phyloP scores from a whole-genome alignment of 2,329 filamentous ascomycete species.

The Fusarium robinianum region DNA sequence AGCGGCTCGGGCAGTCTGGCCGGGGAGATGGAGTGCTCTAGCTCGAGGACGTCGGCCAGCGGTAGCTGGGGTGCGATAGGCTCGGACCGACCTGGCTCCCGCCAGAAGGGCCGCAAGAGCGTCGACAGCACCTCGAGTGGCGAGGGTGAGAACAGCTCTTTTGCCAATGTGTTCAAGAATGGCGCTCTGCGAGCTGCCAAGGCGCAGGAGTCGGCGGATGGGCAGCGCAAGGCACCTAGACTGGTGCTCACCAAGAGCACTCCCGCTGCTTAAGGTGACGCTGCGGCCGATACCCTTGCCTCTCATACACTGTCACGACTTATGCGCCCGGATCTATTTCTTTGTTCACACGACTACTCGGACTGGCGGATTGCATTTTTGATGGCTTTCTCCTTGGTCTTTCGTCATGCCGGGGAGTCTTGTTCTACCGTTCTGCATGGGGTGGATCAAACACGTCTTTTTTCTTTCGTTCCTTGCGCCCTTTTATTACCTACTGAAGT shows the following conservation, averaged over 20 bases:
- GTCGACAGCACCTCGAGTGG: conserved; percentile 58
- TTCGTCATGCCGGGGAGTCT: conserved; percentile 34
- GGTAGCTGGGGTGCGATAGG: conserved; percentile 79
- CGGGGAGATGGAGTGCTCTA: conserved; percentile 71
- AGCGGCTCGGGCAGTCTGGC: conserved; percentile 81
- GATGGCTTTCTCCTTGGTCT: conserved; percentile 36
- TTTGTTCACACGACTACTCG: conserved; percentile 46
- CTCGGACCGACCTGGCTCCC: conserved; percentile 77
- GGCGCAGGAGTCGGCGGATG: conserved; percentile 57
- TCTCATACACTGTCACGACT: conserved; percentile 41
- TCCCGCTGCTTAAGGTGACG: conserved; percentile 32
- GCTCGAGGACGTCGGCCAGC: conserved; percentile 76
- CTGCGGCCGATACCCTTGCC: conserved; percentile 26
- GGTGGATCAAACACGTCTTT: conserved; percentile 30
- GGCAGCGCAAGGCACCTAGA: conserved; percentile 81
- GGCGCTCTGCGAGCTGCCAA: conserved; percentile 57
- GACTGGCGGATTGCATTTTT: conserved; percentile 42
- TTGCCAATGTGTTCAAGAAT: conserved; percentile 69
- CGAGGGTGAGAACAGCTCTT: conserved; percentile 62
- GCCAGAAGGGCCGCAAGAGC: conserved; percentile 67
- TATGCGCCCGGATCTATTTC: conserved; percentile 43
- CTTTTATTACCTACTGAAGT: conserved; percentile 37
- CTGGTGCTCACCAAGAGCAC: conserved; percentile 75
- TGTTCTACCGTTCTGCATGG: conserved; percentile 32
- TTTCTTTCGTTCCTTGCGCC: conserved; percentile 24